Evolutionary conservation across 768 basidiomycete genomes (phyloP).

Genomic region (Cyclocybe aegerita): DNA sequence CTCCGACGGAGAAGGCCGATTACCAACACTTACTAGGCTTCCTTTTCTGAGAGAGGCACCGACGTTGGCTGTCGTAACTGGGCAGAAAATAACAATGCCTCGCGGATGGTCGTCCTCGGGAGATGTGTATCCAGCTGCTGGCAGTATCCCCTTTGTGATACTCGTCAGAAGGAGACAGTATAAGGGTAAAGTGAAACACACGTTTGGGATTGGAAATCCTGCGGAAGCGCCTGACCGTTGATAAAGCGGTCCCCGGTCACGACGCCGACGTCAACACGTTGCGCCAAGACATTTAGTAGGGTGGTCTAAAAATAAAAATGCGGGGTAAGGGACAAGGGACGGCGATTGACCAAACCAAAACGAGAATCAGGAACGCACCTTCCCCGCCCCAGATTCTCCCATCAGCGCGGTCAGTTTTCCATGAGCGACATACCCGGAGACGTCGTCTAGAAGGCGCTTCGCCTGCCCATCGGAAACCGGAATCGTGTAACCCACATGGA

Average conservation of each 20-base stretch:
- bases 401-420: constrained; percentile 78
- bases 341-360: background rate
- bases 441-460: constrained; percentile 58
- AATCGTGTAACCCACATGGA: constrained; percentile 66
- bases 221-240: constrained; percentile 49
- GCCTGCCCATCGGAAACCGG: constrained; percentile 42
- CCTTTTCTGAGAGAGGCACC: constrained; percentile 67
- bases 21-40: constrained; percentile 59
- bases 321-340: background rate
- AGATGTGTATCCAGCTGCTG: constrained; percentile 84
- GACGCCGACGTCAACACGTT: constrained; percentile 44
- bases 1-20: background rate
- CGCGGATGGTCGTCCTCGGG: constrained; percentile 71
- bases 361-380: constrained; percentile 30
- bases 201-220: constrained; percentile 64
- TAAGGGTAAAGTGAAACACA: constrained; percentile 8
- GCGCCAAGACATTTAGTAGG: constrained; percentile 54
- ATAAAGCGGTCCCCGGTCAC: constrained; percentile 52
- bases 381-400: constrained; percentile 54
- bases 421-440: constrained; percentile 81
- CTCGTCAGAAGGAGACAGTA: background rate
- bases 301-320: constrained; percentile 40
- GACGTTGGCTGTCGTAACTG: constrained; percentile 70
- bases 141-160: constrained; percentile 55
- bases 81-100: constrained; percentile 80